Evolutionary conservation across 1,284 basidiomycete genomes (phyloP), one percentile per base, ranked within the genome.

Genomic region (Pseudozyma thailandica): DNA sequence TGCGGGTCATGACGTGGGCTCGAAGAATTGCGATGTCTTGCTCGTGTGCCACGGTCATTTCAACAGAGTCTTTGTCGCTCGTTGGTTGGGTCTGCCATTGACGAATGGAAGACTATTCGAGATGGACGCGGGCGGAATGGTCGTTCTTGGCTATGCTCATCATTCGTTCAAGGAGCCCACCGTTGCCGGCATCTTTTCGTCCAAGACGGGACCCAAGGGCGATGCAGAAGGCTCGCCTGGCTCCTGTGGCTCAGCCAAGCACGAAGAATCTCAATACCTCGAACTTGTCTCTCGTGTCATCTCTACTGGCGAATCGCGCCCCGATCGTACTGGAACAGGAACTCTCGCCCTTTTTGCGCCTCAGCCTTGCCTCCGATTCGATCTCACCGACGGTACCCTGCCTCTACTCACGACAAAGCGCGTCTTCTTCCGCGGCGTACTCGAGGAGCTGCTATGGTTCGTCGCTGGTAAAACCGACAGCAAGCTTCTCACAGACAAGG

Each of bases 361-460:
- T n/a, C 74, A 68, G 27, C 70, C 75, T 2, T 54, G 59, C 16
- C 62, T 82, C 21, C 64, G 71, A 8, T 82, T 82, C 54, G 53
- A 60, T 27, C 61, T 82, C 27, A 44, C 55, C 5, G 62, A 74
- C 35, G 66, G 75, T 15, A 62, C 74, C 16, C 86, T 98, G 12
- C 95, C 95, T 1, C 88, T 98, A 16, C 86, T 98, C 39, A 98
- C 95, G 13, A 98, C 95, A 0, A 98, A 98, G 84, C 89, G 92
- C 63, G 95, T 94, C 1, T 98, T 97, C 82, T 85, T 91, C 23
- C 90, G 92, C 33, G 94, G 93, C 0, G 94, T 98, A 30, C 85
- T 93, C 20, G 94, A 97, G 82, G 95, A 98, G 80, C 88, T 98
- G 0, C 87, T 98, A 6, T 98, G 96, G 95, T 98, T 98, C 80